Evolutionary conservation across 352 stramenopile genomes (phyloP), one percentile per base, ranked within the genome.

Genomic region (Phytophthora podocarpi): DNA sequence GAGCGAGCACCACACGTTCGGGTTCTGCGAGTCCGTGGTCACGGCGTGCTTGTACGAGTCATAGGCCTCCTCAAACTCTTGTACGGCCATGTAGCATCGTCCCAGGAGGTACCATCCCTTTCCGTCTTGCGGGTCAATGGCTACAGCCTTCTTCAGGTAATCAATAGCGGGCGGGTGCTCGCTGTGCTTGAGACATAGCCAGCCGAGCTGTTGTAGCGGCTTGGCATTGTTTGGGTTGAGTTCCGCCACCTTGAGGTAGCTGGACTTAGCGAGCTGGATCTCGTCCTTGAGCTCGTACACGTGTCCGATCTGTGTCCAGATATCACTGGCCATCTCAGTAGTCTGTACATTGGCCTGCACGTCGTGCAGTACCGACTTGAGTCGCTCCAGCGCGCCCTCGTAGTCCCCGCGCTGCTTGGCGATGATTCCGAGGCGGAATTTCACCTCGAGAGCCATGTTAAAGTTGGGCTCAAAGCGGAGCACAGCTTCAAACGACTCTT

Each of bases 91-190:
- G 72, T 97, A 97, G 70, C 89, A 97, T 18, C 89, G 78, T 16
- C 89, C 89, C 9, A 97, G 61, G 5, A 97, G 64, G 70, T 97
- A 97, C 89, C 89, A 97, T 24, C 87, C 89, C 59, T 94, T 94
- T 46, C 85, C 85, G 37, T 94, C 85, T 52, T 94, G 82, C 15
- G 83, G 82, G 54, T 94, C 85, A 37, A 94, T 85, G 16, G 61
- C 69, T 11, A 94, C 82, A 1, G 85, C 85, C 57, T 94, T 94
- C 68, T 94, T 94, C 3, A 94, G 65, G 49, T 87, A 94, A 41
- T 92, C 84, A 69, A 94, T 94, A 55, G 85, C 85, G 16, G 80
- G 74, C n/a, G 82, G 76, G 55, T 94, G 81, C 53, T 94, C 82
- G 59, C 82, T 88, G 76, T 92, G 85, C 67, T 94, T 94, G 11